These are phyloP conservation scores for Termitomyces heimii DNA, from an alignment of 768 basidiomycete genomes.

Conservation along the genomic window DNA sequence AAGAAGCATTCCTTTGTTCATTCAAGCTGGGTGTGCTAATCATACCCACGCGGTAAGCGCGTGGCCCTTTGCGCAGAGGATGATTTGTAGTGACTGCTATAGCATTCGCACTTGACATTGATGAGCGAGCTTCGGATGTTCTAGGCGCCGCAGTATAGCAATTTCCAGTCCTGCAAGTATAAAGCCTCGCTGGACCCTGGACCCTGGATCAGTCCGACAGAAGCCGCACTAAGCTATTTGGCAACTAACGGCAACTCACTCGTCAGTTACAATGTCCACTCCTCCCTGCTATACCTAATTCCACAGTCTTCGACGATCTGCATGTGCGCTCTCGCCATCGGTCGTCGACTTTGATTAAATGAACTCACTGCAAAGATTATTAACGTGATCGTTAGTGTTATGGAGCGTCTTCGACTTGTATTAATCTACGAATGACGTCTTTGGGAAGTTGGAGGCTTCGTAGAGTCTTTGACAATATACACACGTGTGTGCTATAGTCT, in stretches of 20 bases:
- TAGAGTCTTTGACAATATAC: background rate
- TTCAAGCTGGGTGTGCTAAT: constrained; percentile 25
- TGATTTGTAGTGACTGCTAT: background rate
- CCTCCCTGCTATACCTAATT: background rate
- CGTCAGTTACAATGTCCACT: background rate
- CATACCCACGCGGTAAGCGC: constrained; percentile 40
- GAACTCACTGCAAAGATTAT: background rate
- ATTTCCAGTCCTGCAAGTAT: constrained; percentile 5
- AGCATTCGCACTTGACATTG: constrained; percentile 10
- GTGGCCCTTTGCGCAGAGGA: constrained; percentile 22
- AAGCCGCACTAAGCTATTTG: background rate
- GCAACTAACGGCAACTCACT: background rate
- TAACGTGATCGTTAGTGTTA: background rate
- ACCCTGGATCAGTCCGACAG: constrained; percentile 7
- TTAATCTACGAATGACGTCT: background rate
- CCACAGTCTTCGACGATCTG: background rate
- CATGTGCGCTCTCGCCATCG: background rate
- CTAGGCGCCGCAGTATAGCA: background rate
- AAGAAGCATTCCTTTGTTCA: constrained; percentile 14
- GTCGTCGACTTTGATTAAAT: background rate
- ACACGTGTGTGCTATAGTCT: background rate
- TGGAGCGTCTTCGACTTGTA: background rate
- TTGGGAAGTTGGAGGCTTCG: background rate
- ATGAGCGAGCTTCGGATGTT: constrained; percentile 7
- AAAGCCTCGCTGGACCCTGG: background rate